Evolutionary conservation across 257 asterid species (phyloP), one percentile per base, ranked within the genome.

Genomic region (Paulownia fortunei): DNA sequence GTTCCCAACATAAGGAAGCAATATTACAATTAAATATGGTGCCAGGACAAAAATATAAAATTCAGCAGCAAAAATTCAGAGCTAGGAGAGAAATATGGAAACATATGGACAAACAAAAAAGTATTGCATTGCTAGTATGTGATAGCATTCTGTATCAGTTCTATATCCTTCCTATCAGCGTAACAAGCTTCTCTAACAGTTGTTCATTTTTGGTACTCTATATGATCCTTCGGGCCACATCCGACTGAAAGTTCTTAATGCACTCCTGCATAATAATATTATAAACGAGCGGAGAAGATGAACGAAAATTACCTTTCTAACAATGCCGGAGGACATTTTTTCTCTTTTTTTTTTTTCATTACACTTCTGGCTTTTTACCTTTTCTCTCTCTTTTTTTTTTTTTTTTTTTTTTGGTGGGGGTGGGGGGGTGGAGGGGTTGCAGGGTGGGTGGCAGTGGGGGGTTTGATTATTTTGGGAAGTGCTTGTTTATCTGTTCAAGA

Each of bases 1-100:
- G 62, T 58, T 73, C 69, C 18, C 51, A 80, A 44, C 47, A 84
- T 80, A 44, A 84, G 82, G 62, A 67, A 59, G 65, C 18, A 32
- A 44, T 24, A 55, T 58, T 56, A 65, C 52, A 39, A 19, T 58
- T 58, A 54, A 78, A 59, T 13, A 64, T 12, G 11, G 23, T 21
- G 44, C 58, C 61, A 32, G 61, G 30, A 47, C 13, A 54, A 26
- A 79, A 11, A 64, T 6, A 84, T 69, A 47, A n/a, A 60, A 46
- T 64, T 24, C 51, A 64, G 72, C 10, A 37, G 54, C 61, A 61
- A 80, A 73, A 32, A 24, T 72, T 58, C 26, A 27, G 27, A 37
- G 42, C 23, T 60, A 72, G 56, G 62, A 68, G 55, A 76, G 36
- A 61, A 6, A 62, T 27, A 61, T 59, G 13, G 72, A 64, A 73